These are phyloP conservation scores for Calonectria hawksworthii DNA, from an alignment of 2,329 filamentous ascomycete genomes.

Conservation along the genomic window DNA sequence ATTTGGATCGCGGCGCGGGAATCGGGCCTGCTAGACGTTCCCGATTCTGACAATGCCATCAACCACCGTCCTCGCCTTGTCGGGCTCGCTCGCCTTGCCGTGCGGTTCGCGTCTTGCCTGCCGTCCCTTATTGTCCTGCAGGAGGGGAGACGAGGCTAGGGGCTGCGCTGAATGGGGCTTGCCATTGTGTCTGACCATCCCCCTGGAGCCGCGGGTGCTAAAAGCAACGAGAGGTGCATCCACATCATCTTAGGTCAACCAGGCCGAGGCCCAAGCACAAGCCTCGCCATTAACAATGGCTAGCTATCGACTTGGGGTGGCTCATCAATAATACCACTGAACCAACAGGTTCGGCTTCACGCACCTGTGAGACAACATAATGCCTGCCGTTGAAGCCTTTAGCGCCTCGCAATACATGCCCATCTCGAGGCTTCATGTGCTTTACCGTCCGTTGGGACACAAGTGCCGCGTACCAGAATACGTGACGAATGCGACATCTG, in stretches of 20 bases:
- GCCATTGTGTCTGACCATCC: neutral
- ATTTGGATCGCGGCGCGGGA: conserved; percentile 31
- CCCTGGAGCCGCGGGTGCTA: conserved; percentile 2
- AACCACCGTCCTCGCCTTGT: neutral
- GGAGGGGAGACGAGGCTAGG: neutral
- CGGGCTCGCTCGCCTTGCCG: neutral
- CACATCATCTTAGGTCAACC: conserved; percentile 4
- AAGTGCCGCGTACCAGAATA: neutral
- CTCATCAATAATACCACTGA: neutral
- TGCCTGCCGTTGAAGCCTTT: conserved; percentile 4
- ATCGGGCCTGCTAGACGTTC: conserved; percentile 30
- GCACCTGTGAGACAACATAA: conserved; percentile 14
- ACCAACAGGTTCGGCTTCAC: conserved; percentile 11
- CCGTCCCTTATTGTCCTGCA: neutral
- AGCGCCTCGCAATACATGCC: conserved; percentile 1
- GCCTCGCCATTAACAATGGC: neutral
- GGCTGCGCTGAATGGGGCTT: neutral
- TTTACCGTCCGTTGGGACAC: neutral
- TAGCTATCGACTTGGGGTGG: neutral
- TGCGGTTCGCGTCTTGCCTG: neutral
- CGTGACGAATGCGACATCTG: conserved; percentile 1
- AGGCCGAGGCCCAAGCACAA: neutral
- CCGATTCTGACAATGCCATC: conserved; percentile 12
- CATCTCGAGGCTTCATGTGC: neutral
- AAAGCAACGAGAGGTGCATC: conserved; percentile 8